Evolutionary conservation across 306 rosid species (phyloP), one percentile per base, ranked within the genome.

Genomic region (Cucumis melo): DNA sequence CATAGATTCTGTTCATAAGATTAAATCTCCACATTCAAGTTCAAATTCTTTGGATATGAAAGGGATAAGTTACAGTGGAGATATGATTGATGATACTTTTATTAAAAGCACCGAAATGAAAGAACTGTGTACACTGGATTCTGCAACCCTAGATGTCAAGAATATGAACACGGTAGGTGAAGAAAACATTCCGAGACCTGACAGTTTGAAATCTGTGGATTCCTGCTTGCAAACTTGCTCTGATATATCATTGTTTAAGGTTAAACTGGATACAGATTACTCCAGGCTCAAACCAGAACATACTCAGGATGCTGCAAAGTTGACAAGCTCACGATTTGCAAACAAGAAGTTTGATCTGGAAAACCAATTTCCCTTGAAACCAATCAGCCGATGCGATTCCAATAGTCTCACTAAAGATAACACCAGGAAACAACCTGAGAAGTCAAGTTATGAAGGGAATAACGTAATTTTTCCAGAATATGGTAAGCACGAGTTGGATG

Each of bases 1-100:
- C 80, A 72, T 94, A 7, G 99, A 94, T 78, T 90, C 88, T 53
- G 82, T 87, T 58, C 85, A 81, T 8, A 85, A 79, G 62, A 75
- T 76, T 7, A 86, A 81, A 77, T 81, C 90, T 78, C 79, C 79
- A 6, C 60, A 53, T 54, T 81, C 88, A 68, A 81, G 51, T 78
- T 80, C 93, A 81, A 55, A 74, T 81, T 82, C 85, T 80, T 83
- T 80, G 41, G 89, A 85, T 77, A 50, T 73, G 80, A 82, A 66
- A 59, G 81, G 79, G 29, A 48, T 65, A 67, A 81, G 79, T 83
- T 44, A 62, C 79, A 67, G 41, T 39, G 82, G 56, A 50, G 83
- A 74, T 54, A 79, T 65, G 78, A 63, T 71, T 29, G 83, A 81
- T 36, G 83, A 80, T 78, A 67, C 48, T 77, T 78, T 66, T 39